phyloP scores from a whole-genome alignment of 768 basidiomycete species.

The Clitopilus passeckerianus region DNA sequence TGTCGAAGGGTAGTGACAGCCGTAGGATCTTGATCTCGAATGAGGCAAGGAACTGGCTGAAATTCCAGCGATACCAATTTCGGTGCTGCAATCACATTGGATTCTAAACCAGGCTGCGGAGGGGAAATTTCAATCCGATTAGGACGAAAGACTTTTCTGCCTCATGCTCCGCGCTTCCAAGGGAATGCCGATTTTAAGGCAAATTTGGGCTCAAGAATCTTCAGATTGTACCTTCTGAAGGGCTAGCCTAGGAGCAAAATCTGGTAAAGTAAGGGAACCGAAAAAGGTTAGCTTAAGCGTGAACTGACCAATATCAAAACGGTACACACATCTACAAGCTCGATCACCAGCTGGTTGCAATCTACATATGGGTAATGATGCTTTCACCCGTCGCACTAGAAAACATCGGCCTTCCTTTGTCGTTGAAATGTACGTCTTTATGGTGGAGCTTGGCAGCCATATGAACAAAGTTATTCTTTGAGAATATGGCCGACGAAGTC shows the following conservation, averaged over 20 bases:
- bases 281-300: slow-evolving; percentile 34
- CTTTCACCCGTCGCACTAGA: slow-evolving; percentile 4
- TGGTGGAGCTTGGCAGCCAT: neutral
- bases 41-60: slow-evolving; percentile 7
- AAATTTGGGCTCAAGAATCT: slow-evolving; percentile 27
- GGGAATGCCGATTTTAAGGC: slow-evolving; percentile 26
- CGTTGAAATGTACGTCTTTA: neutral
- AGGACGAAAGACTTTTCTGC: slow-evolving; percentile 24
- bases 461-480: neutral
- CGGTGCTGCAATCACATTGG: neutral
- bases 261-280: slow-evolving; percentile 25
- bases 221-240: slow-evolving; percentile 34
- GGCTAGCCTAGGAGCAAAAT: slow-evolving; percentile 29
- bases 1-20: slow-evolving; percentile 16
- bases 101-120: neutral
- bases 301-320: slow-evolving; percentile 19
- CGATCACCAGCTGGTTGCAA: slow-evolving; percentile 8
- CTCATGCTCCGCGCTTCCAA: slow-evolving; percentile 30
- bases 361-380: neutral
- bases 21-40: slow-evolving; percentile 3
- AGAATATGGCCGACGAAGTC: no score
- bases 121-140: slow-evolving; percentile 4
- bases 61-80: slow-evolving; percentile 5
- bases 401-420: slow-evolving; percentile 5
- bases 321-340: slow-evolving; percentile 18